phyloP scores from a whole-genome alignment of 1,284 basidiomycete species.

The Lentinula novae-zelandiae region DNA sequence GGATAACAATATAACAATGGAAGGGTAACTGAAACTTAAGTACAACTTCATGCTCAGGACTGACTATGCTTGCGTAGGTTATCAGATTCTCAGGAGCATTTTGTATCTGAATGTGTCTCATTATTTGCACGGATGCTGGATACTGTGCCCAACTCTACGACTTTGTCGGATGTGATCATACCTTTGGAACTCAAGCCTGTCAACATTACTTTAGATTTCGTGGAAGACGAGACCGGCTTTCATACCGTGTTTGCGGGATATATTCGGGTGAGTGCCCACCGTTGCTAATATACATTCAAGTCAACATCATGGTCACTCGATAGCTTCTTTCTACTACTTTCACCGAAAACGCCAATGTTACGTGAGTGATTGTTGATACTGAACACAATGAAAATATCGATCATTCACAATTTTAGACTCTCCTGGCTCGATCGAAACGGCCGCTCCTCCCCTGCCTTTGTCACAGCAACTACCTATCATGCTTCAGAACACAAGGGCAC shows the following conservation, averaged over 20 bases:
- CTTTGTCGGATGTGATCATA: constrained; percentile 13
- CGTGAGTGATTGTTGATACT: background rate
- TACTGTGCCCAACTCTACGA: constrained; percentile 16
- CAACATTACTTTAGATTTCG: background rate
- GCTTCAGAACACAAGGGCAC: background rate
- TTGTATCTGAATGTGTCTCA: constrained; percentile 11
- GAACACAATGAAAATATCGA: background rate
- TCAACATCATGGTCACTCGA: background rate
- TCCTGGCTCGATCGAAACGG: constrained; percentile 11
- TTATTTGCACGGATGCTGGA: constrained; percentile 17
- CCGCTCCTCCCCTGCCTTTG: background rate
- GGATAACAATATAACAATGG: constrained; percentile 25
- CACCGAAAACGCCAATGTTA: background rate
- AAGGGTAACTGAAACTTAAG: background rate
- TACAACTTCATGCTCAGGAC: background rate
- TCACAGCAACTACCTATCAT: background rate
- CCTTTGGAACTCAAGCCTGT: constrained; percentile 16
- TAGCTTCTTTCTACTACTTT: constrained; percentile 11
- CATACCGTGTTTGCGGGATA: background rate
- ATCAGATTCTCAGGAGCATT: constrained; percentile 13
- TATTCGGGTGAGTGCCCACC: constrained; percentile 6
- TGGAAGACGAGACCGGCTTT: background rate
- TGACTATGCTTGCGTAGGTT: background rate
- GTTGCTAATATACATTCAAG: background rate
- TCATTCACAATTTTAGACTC: background rate